These are phyloP conservation scores for Kappamyces sp. DNA, from an alignment of 192 early-diverging fungal genomes.

Conservation along the genomic window DNA sequence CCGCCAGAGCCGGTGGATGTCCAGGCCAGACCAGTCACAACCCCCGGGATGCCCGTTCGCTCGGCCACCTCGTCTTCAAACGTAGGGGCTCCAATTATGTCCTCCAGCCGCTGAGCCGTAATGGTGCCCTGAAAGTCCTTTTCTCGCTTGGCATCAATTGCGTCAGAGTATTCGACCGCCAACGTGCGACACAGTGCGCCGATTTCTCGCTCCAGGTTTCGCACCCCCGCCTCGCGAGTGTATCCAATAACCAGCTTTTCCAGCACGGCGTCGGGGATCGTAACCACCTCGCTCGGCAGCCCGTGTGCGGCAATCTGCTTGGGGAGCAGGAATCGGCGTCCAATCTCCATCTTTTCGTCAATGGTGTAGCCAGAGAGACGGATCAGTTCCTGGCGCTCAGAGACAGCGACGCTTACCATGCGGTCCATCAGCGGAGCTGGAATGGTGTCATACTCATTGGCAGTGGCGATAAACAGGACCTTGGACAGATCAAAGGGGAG, in stretches of 20 bases:
- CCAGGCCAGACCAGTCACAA: slow-evolving; percentile 82
- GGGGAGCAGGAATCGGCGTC: slow-evolving; percentile 63
- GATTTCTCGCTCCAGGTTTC: slow-evolving; percentile 66
- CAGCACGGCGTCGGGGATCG: slow-evolving; percentile 51
- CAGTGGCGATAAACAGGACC: slow-evolving; percentile 80
- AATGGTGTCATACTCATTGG: slow-evolving; percentile 71
- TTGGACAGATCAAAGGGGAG: slow-evolving; percentile 53
- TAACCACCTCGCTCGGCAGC: slow-evolving; percentile 34
- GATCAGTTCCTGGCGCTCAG: slow-evolving; percentile 56
- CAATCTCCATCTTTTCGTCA: slow-evolving; percentile 77
- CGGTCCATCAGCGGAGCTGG: slow-evolving; percentile 73
- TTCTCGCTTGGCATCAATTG: slow-evolving; percentile 35
- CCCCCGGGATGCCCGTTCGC: slow-evolving; percentile 56
- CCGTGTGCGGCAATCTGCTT: slow-evolving; percentile 71
- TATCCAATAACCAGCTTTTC: slow-evolving; percentile 61
- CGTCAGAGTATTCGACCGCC: slow-evolving; percentile 61
- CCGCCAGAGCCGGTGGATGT: slow-evolving; percentile 65
- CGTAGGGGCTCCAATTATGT: slow-evolving; percentile 60
- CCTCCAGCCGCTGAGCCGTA: slow-evolving; percentile 40
- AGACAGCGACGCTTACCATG: slow-evolving; percentile 59
- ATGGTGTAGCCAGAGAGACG: slow-evolving; percentile 72
- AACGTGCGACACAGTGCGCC: slow-evolving; percentile 63
- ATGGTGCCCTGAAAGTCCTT: slow-evolving; percentile 42
- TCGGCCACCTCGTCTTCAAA: slow-evolving; percentile 69
- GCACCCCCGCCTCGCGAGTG: slow-evolving; percentile 76